Percentiles rank a stretch among this genome's conserved stretches.
phyloP scores from a whole-genome alignment of 2,329 filamentous ascomycete genomes.

The Pestalotiopsis sp. region DNA sequence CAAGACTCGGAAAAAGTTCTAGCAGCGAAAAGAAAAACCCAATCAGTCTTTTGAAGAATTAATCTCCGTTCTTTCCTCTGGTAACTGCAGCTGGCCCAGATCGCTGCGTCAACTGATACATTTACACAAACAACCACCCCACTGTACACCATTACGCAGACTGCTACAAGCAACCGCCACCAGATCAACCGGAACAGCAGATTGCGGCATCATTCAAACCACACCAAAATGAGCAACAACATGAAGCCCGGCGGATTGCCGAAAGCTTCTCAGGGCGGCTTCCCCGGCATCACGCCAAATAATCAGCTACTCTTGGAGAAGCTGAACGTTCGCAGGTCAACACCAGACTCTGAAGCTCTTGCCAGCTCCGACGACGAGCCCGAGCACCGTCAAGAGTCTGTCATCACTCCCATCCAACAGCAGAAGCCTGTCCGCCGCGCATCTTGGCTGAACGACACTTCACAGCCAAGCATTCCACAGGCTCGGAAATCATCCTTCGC shows the following conservation, averaged over 20 bases:
- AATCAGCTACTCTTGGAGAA: slow-evolving; percentile 73
- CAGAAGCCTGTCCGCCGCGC: slow-evolving; percentile 69
- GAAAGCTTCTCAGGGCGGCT: slow-evolving; percentile 50
- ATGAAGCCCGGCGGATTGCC: slow-evolving; percentile 49
- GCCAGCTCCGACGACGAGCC: slow-evolving; percentile 93
- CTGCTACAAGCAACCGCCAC: not conserved
- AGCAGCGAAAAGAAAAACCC: not conserved
- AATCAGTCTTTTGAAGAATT: not conserved
- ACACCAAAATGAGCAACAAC: slow-evolving; percentile 51
- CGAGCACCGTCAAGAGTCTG: slow-evolving; percentile 60
- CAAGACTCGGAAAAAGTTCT: not conserved
- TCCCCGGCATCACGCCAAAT: slow-evolving; percentile 48
- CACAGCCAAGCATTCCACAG: slow-evolving; percentile 55
- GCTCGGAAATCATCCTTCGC: slow-evolving; percentile 77
- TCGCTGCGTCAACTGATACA: not conserved
- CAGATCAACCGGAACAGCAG: not conserved
- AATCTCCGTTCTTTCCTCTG: not conserved
- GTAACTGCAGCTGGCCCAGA: not conserved
- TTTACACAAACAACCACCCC: not conserved
- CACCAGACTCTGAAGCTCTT: slow-evolving; percentile 90
- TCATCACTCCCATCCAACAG: slow-evolving; percentile 47
- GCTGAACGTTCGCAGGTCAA: slow-evolving; percentile 76
- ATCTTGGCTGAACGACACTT: slow-evolving; percentile 86
- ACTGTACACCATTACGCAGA: not conserved
- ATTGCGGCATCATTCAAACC: not conserved